Evolutionary conservation across 805 yeast genomes (phyloP).

Genomic region (Kluyveromyces dobzhanskii): DNA sequence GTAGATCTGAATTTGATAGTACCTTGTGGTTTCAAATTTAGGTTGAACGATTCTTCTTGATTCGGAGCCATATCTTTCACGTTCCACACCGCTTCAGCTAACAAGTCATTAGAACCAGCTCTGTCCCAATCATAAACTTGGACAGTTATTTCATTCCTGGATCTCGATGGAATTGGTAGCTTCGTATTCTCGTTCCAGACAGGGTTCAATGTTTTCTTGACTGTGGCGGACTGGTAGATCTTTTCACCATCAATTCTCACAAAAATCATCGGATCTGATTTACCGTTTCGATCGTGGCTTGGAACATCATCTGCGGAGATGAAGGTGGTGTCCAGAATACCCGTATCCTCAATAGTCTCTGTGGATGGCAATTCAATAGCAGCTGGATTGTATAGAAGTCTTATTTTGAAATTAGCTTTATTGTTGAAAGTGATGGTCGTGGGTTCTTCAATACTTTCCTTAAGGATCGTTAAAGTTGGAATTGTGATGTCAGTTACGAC

Average conservation of each 20-base stretch:
- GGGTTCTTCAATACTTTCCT: slow-evolving; percentile 40
- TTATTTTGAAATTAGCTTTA: slow-evolving; percentile 36
- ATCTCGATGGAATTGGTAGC: slow-evolving; percentile 56
- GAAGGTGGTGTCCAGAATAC: slow-evolving; percentile 48
- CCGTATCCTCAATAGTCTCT: slow-evolving; percentile 64
- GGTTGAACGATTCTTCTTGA: slow-evolving; percentile 37
- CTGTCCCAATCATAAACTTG: slow-evolving; percentile 72
- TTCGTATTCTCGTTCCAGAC: slow-evolving; percentile 63
- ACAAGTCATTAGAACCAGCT: slow-evolving; percentile 55
- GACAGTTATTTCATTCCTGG: slow-evolving; percentile 40
- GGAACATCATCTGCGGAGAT: slow-evolving; percentile 45
- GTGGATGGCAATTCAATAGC: slow-evolving; percentile 42
- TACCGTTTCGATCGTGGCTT: slow-evolving; percentile 65
- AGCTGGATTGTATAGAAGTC: slow-evolving; percentile 56
- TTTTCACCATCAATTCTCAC: slow-evolving; percentile 47
- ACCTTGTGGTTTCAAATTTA: slow-evolving; percentile 59
- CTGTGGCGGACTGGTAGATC: slow-evolving; percentile 48
- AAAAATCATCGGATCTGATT: slow-evolving; percentile 61
- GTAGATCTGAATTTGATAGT: slow-evolving; percentile 41
- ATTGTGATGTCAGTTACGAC: slow-evolving; percentile 42
- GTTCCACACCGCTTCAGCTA: slow-evolving; percentile 48
- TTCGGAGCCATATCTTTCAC: slow-evolving; percentile 41
- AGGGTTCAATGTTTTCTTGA: slow-evolving; percentile 64
- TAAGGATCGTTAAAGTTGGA: slow-evolving; percentile 47
- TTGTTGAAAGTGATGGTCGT: slow-evolving; percentile 35